Conservation (phyloP, 768 basidiomycete species). For the Mrakia blollopis region DNA sequence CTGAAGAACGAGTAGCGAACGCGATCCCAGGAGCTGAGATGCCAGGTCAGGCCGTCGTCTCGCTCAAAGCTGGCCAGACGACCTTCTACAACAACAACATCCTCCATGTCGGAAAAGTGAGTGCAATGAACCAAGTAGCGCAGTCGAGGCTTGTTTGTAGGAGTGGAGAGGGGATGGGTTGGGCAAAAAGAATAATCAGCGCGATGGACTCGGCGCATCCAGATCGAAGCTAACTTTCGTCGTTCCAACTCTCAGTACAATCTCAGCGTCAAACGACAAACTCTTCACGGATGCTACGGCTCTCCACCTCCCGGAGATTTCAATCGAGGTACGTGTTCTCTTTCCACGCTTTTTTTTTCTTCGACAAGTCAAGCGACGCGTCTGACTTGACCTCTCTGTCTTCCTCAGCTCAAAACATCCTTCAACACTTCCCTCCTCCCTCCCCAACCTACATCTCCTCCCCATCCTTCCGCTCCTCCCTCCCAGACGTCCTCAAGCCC, state of each 20-base stretch:
- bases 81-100: slow-evolving; percentile 79
- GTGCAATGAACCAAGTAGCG: no score
- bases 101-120: slow-evolving; percentile 27
- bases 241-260: slow-evolving; percentile 47
- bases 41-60: slow-evolving; percentile 56
- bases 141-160: no score
- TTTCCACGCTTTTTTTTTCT: not conserved
- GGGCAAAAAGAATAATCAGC: no score
- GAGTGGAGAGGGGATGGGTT: no score
- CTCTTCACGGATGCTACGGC: slow-evolving; percentile 66
- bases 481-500: slow-evolving; percentile 49
- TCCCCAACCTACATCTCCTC: slow-evolving; percentile 58
- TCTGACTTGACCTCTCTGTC: not conserved
- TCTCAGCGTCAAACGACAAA: slow-evolving; percentile 52
- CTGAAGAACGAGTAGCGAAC: slow-evolving; percentile 58
- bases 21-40: slow-evolving; percentile 57
- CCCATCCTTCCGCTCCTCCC: slow-evolving; percentile 48
- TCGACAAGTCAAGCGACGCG: not conserved
- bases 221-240: not conserved
- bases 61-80: slow-evolving; percentile 59
- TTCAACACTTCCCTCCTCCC: slow-evolving; percentile 57
- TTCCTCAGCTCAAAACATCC: slow-evolving; percentile 60
- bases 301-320: slow-evolving; percentile 55
- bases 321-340: not conserved
- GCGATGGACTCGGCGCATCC: no score